phyloP scores from a whole-genome alignment of 257 asterid species.

The Penstemon davidsonii region DNA sequence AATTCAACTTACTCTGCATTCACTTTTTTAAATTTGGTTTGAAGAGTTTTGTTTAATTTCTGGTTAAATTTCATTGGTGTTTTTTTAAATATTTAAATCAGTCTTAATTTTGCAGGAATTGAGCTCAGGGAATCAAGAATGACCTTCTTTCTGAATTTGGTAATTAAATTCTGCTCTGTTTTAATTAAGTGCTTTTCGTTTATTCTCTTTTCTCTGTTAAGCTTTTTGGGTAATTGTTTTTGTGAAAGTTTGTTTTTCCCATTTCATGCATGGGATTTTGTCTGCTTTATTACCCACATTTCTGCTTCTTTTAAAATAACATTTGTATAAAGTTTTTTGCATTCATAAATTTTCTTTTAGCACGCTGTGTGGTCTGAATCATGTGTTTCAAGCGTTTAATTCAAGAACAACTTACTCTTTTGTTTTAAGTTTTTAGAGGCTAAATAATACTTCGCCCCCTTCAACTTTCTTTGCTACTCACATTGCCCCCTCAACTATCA shows the following conservation, averaged over 20 bases:
- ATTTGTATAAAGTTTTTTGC: too few relatives aligned
- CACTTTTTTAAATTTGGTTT: not conserved
- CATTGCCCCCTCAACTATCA: too few relatives aligned
- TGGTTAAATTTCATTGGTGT: too few relatives aligned
- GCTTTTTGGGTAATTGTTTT: slow-evolving; percentile 18
- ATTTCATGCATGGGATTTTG: slow-evolving; percentile 28
- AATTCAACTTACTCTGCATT: not conserved
- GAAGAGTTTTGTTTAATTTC: too few relatives aligned
- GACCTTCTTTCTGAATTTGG: slow-evolving; percentile 39
- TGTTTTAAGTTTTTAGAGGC: too few relatives aligned
- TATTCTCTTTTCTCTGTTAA: not conserved
- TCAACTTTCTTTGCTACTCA: too few relatives aligned
- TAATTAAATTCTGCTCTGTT: slow-evolving; percentile 15
- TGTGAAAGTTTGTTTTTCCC: not conserved
- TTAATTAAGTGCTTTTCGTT: not conserved
- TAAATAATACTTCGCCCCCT: too few relatives aligned
- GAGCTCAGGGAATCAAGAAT: slow-evolving; percentile 12
- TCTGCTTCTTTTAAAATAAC: slow-evolving; percentile 5
- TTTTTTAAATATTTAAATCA: too few relatives aligned
- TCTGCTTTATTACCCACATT: slow-evolving; percentile 23
- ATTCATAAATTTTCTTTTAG: too few relatives aligned
- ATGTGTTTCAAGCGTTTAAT: too few relatives aligned
- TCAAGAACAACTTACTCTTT: too few relatives aligned
- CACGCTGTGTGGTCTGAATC: too few relatives aligned
- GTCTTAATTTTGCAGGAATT: slow-evolving; percentile 22